These are phyloP conservation scores for Knoxia roxburghii DNA, from an alignment of 257 asterid species.

Conservation along the genomic window DNA sequence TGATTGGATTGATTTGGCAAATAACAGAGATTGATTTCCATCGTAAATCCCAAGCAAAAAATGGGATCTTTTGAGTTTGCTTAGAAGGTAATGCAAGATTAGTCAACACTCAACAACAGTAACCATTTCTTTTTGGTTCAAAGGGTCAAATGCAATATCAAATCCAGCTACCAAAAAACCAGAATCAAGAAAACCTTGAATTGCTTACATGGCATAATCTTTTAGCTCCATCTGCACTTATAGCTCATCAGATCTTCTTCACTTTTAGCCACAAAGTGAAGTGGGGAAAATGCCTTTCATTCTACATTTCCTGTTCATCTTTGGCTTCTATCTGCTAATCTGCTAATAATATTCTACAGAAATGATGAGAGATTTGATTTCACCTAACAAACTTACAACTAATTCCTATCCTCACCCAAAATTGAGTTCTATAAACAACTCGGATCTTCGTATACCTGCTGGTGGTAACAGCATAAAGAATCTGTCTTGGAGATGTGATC, in stretches of 20 bases:
- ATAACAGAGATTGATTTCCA: background rate
- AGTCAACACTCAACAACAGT: background rate
- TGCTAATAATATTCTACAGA: background rate
- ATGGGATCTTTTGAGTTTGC: conserved; percentile 15
- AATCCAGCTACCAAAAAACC: no score
- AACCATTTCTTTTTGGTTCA: no score
- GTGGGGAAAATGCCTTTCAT: background rate
- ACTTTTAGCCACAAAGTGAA: background rate
- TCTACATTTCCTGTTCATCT: background rate
- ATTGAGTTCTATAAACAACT: background rate
- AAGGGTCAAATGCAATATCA: no score
- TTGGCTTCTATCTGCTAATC: background rate
- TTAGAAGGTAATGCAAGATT: conserved; percentile 8
- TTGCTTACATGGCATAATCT: background rate
- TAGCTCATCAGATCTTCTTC: background rate
- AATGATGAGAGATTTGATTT: background rate
- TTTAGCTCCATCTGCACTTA: background rate
- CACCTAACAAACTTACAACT: background rate
- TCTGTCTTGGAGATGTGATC: background rate
- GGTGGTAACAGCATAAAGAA: background rate
- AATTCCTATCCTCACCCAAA: conserved; percentile 7
- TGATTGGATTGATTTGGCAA: conserved; percentile 2
- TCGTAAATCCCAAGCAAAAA: no score
- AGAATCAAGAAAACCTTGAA: no score
- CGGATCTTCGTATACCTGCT: background rate